Evolutionary conservation across 106 monocot genomes (phyloP).

Genomic region (Agapanthus africanus): DNA sequence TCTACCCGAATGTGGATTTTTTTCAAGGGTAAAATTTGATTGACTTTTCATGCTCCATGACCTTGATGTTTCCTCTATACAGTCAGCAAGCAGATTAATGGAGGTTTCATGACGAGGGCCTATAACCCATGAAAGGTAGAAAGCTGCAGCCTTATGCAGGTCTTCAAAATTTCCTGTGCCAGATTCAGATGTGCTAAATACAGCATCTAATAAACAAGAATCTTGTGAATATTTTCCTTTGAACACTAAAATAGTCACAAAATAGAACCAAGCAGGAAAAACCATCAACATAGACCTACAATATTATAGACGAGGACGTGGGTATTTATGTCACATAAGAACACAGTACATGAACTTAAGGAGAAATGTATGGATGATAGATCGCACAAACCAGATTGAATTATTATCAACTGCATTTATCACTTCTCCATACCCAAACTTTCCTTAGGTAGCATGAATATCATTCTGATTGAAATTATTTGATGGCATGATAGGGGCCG

Average conservation of each 20-base stretch:
- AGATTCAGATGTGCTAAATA: conserved; percentile 15
- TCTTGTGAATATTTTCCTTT: conserved; percentile 17
- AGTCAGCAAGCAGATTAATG: conserved; percentile 14
- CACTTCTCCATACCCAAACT: too few relatives aligned
- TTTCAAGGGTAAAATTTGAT: conserved; percentile 4
- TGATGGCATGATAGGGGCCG: neutral
- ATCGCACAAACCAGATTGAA: conserved; percentile 63
- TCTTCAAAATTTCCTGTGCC: conserved; percentile 16
- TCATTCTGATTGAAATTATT: conserved; percentile 1
- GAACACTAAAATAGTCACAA: conserved; percentile 50
- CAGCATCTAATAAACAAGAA: conserved; percentile 25
- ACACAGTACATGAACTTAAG: neutral
- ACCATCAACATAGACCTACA: conserved; percentile 69
- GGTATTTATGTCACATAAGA: neutral
- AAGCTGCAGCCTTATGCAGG: conserved; percentile 31
- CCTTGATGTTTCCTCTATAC: conserved; percentile 28
- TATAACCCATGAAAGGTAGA: conserved; percentile 54
- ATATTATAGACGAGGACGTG: too few relatives aligned
- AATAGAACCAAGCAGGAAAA: conserved; percentile 86
- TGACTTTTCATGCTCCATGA: conserved; percentile 24
- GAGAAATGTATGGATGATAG: neutral
- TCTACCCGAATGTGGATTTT: conserved; percentile 12
- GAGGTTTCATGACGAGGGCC: conserved; percentile 32
- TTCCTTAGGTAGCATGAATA: too few relatives aligned
- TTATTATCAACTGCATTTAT: conserved; percentile 36